Conservation (phyloP, 2,329 filamentous ascomycete species). For the Botrytis hyacinthi region DNA sequence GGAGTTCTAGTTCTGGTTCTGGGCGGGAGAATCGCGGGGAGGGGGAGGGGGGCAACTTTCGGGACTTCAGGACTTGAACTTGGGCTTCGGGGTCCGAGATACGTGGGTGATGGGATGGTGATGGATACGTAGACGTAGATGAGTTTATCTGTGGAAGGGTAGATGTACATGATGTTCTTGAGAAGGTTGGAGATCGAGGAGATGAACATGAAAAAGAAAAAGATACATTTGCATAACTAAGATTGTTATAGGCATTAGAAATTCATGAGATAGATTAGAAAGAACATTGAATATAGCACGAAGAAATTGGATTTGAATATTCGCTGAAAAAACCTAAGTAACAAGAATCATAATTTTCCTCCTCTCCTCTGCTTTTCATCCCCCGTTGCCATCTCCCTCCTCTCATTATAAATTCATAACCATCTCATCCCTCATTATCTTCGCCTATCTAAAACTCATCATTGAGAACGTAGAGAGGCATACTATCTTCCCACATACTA, state of each 20-base stretch:
- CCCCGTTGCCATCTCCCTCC: background rate
- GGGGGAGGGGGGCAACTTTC: background rate
- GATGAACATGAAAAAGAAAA: background rate
- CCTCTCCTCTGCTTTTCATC: background rate
- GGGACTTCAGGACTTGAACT: background rate
- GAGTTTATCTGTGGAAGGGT: background rate
- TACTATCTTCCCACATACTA: constrained; percentile 40
- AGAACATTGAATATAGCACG: background rate
- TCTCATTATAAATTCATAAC: background rate
- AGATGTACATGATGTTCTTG: background rate
- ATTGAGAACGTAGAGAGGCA: constrained; percentile 35
- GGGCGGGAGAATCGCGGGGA: background rate
- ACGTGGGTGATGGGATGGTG: background rate
- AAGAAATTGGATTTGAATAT: background rate
- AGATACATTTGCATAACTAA: rapidly evolving
- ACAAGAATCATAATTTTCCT: background rate
- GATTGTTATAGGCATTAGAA: rapidly evolving
- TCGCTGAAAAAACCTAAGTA: background rate
- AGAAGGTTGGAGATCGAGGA: rapidly evolving
- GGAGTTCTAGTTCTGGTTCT: background rate
- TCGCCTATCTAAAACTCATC: constrained; percentile 16
- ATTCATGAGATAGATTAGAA: background rate
- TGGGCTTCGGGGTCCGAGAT: background rate
- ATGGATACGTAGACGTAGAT: too few relatives aligned
- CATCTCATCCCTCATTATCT: background rate